Conservation (phyloP, 1,139 yeast genomes). For the Debaryomyces nepalensis region DNA sequence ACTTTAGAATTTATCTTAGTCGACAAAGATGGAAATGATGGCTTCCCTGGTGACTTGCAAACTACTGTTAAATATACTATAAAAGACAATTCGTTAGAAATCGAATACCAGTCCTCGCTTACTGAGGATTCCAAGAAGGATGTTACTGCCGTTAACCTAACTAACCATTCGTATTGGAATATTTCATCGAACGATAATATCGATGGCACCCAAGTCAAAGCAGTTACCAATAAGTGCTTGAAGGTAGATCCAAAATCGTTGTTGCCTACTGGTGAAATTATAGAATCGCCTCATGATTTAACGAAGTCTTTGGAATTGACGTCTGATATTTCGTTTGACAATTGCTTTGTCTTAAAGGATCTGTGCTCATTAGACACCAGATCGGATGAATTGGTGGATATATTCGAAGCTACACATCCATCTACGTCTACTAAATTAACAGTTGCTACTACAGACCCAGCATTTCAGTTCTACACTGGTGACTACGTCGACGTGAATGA, state of each 20-base stretch:
- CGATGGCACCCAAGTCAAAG: conserved; percentile 39
- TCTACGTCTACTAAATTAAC: conserved; percentile 46
- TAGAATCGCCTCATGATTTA: conserved; percentile 24
- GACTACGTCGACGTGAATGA: conserved; percentile 50
- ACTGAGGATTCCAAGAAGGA: conserved; percentile 39
- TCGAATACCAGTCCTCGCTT: conserved; percentile 55
- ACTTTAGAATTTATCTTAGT: conserved; percentile 44
- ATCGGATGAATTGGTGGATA: conserved; percentile 32
- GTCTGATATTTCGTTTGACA: conserved; percentile 44
- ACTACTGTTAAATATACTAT: conserved; percentile 49
- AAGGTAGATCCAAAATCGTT: conserved; percentile 40
- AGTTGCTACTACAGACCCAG: conserved; percentile 65
- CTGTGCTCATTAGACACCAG: conserved; percentile 49
- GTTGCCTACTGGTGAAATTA: conserved; percentile 57
- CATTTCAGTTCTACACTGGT: conserved; percentile 72
- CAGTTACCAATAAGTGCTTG: conserved; percentile 35
- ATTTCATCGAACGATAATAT: conserved; percentile 31
- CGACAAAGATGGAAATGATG: conserved; percentile 54
- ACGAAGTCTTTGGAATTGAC: conserved; percentile 30
- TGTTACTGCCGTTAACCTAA: conserved; percentile 59
- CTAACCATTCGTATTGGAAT: conserved; percentile 70
- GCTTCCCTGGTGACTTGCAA: conserved; percentile 59
- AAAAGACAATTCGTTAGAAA: conserved; percentile 32
- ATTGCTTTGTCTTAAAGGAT: conserved; percentile 54
- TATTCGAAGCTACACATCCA: conserved; percentile 55